Evolutionary conservation across 495 filamentous ascomycete species (phyloP), one percentile per base, ranked within the genome.

Genomic region (Pyrenopolyporus hunteri): DNA sequence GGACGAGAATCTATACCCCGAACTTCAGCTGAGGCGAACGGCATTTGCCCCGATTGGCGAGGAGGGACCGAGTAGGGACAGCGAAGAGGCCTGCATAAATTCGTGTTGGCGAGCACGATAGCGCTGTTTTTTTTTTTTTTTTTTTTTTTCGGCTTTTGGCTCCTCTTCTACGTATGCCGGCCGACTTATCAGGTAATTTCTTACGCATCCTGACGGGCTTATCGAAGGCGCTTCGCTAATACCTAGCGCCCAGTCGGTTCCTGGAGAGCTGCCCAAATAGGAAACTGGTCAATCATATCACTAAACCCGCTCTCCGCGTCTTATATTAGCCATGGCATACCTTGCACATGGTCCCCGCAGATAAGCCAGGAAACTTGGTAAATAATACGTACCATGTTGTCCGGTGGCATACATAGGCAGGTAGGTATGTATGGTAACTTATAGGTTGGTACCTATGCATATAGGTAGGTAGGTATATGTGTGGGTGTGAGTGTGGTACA

Each of bases 331-430:
- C 8, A 20, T 23, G n/a, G n/a, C 23, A 42, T 42, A 11, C 37
- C 37, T 20, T n/a, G n/a, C n/a, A n/a, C n/a, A n/a, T n/a, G n/a
- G 37, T 64, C 47, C 60, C 60, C 60, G 42, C 60, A 54, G 60
- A 58, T 58, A 58, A 64, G 59, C 10, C 1, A 36, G 32, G 17
- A 22, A 42, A 11, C 3, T 42, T 4, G 37, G 23, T 20, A 11
- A 22, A 42, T 17, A 23, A 20, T 17, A 20, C 17, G 20, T 17
- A 42, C 9, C 9, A 10, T 22, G 6, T 11, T 4, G 13, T 20
- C n/a, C n/a, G 23, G 20, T 36, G 20, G 14, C 3, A 37, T 37
- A 23, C 19, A 23, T 42, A 8, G 11, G 17, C 13, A 42, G 40
- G 10, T 26, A 28, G 9, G 2, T 28, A 44, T 4, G 20, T 26